Conservation (phyloP, 352 stramenopile species). For the Globisporangium ultimum region DNA sequence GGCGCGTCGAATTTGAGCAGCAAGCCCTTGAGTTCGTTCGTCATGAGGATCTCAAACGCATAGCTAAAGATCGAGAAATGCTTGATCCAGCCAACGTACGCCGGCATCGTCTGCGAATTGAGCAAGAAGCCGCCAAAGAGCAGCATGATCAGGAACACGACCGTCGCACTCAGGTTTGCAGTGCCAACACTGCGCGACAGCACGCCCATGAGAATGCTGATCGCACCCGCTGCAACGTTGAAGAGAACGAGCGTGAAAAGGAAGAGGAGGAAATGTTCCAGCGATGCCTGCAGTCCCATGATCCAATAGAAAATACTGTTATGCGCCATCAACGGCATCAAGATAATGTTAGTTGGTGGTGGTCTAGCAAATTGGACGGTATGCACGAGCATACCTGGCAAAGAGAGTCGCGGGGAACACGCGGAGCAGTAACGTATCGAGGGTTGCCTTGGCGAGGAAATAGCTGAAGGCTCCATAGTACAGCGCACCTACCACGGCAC, state of each 20-base stretch:
- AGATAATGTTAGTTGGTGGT: too few relatives aligned
- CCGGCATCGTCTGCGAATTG: slow-evolving; percentile 78
- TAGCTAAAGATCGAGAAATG: slow-evolving; percentile 86
- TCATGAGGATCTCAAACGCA: slow-evolving; percentile 86
- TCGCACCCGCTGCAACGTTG: slow-evolving; percentile 70
- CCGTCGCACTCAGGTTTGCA: slow-evolving; percentile 69
- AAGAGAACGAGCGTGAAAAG: slow-evolving; percentile 72
- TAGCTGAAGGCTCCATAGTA: slow-evolving; percentile 81
- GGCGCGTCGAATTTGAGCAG: slow-evolving; percentile 77
- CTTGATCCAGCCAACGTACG: slow-evolving; percentile 64
- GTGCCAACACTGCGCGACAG: slow-evolving; percentile 57
- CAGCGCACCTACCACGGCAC: slow-evolving; percentile 35
- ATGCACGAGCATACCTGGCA: slow-evolving; percentile 27
- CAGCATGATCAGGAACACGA: slow-evolving; percentile 78
- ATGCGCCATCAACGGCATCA: not conserved
- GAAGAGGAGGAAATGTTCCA: slow-evolving; percentile 65
- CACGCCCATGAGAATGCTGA: slow-evolving; percentile 73
- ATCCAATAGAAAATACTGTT: slow-evolving; percentile 83
- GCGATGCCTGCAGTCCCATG: slow-evolving; percentile 70
- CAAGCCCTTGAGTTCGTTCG: slow-evolving; percentile 72
- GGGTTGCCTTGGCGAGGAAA: slow-evolving; percentile 69
- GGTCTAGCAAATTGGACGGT: not conserved
- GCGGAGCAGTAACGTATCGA: slow-evolving; percentile 74
- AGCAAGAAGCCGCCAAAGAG: slow-evolving; percentile 87
- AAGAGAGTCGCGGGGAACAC: slow-evolving; percentile 74